Percentiles rank a stretch among this genome's conserved stretches.
These are phyloP conservation scores for Linanthus parryae DNA, from an alignment of 148 eudicot species.

Conservation along the genomic window DNA sequence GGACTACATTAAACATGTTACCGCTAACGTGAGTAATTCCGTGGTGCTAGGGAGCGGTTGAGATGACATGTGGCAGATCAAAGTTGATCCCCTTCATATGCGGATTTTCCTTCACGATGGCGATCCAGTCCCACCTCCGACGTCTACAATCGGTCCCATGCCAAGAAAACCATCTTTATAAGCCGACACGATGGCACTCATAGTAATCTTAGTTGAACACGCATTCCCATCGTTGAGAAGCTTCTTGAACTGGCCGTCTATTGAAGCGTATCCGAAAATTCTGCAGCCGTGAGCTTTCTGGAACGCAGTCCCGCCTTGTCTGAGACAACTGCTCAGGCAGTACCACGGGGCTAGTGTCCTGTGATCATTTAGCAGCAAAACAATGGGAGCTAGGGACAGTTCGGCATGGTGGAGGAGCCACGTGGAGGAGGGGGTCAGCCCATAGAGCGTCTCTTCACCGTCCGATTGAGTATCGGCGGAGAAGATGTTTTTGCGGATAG, in stretches of 20 bases:
- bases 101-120: background rate
- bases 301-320: background rate
- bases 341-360: background rate
- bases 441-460: background rate
- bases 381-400: background rate
- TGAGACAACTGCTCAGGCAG: background rate
- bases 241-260: background rate
- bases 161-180: background rate
- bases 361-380: background rate
- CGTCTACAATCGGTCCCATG: slow-evolving; percentile 6
- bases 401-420: background rate
- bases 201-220: background rate
- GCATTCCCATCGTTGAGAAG: slow-evolving; percentile 4
- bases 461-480: background rate
- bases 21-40: slow-evolving; percentile 8
- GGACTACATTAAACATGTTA: slow-evolving; percentile 4
- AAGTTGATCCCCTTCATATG: background rate
- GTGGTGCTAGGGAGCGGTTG: background rate
- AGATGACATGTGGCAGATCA: slow-evolving; percentile 7
- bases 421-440: background rate
- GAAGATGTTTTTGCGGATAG: background rate
- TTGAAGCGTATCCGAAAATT: background rate
- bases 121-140: slow-evolving; percentile 7
- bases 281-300: background rate
- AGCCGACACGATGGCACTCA: background rate